Base-by-base conservation (phyloP, 2,329 filamentous ascomycete genomes). In the Scytalidium sp. region DNA sequence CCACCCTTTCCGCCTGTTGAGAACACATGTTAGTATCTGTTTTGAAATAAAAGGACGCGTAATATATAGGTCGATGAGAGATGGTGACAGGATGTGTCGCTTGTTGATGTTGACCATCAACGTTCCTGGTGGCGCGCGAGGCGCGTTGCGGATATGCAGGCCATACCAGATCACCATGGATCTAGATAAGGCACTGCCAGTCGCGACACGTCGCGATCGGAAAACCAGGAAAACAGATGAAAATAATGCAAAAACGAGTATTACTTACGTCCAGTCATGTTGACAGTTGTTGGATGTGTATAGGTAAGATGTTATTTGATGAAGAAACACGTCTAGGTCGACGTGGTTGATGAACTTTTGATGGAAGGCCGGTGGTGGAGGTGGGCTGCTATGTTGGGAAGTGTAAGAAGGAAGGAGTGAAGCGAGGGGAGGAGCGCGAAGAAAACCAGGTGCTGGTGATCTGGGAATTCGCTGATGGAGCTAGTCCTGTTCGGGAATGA, bases 1-100 rank as follows among this genome's bases (percentile, higher is more conserved):
- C 92, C 92, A 75, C 91, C 91, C 80, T 96, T 95, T 74, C 90
- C 90, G 73, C 90, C 90, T 94, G 64, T 64, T 57, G 54, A 60
- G 55, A 57, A 56, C 52, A 65, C 64, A 62, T 61, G 75, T 84
- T 66, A 83, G 75, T 69, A 64, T 59, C 32, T 48, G 44, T 40
- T 45, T n/a, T 42, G 50, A 21, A 25, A 48, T 55, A 46, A 52
- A 56, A 40, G 17, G 29, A 42, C 20, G 27, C 45, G 47, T 43
- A 40, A 44, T 19, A 40, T 55, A 43, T 42, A 21, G 9, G 20
- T 13, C 11, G 22, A 5, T 41, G 10, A 19, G 48, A 50, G 48
- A 49, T 45, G 23, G 19, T 44, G 42, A 41, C n/a, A 36, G 8
- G 15, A 15, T 36, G 32, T n/a, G 17, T 36, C 13, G 32, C 7